Conservation (phyloP, 306 rosid genomes). For the Dryas alaskensis region DNA sequence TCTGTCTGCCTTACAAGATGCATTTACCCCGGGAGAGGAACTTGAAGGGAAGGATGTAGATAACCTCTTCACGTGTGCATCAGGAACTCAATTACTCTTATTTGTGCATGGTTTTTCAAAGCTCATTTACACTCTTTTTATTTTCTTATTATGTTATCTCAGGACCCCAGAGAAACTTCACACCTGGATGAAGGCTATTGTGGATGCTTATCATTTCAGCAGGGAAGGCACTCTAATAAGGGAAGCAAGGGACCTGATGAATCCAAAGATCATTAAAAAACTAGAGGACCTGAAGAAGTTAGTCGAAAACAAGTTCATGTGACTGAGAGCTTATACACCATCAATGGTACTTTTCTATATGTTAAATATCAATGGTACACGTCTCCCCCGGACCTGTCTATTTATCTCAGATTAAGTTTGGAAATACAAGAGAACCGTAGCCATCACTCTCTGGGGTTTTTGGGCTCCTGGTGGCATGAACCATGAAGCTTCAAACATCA, state of each 20-base stretch:
- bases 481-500: not conserved
- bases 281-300: constrained; percentile 62
- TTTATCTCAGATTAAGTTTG: not conserved
- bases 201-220: constrained; percentile 81
- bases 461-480: not conserved
- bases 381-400: not conserved
- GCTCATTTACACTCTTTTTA: not conserved
- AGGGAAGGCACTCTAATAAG: constrained; percentile 72
- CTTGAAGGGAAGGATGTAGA: constrained; percentile 75
- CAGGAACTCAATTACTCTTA: constrained; percentile 7
- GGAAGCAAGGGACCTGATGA: constrained; percentile 89
- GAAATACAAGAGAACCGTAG: not conserved
- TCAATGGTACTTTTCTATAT: not conserved
- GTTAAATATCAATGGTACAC: not conserved
- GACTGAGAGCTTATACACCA: not conserved
- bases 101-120: not conserved
- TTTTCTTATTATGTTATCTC: constrained; percentile 6
- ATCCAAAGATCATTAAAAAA: constrained; percentile 70
- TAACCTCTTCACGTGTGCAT: constrained; percentile 68
- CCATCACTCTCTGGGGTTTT: not conserved
- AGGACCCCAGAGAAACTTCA: constrained; percentile 92
- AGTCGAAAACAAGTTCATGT: constrained; percentile 75
- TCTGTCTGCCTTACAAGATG: constrained; percentile 62
- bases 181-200: constrained; percentile 57
- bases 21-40: constrained; percentile 94